These are phyloP conservation scores for Suillus decipiens DNA, from an alignment of 768 basidiomycete genomes.

Conservation along the genomic window DNA sequence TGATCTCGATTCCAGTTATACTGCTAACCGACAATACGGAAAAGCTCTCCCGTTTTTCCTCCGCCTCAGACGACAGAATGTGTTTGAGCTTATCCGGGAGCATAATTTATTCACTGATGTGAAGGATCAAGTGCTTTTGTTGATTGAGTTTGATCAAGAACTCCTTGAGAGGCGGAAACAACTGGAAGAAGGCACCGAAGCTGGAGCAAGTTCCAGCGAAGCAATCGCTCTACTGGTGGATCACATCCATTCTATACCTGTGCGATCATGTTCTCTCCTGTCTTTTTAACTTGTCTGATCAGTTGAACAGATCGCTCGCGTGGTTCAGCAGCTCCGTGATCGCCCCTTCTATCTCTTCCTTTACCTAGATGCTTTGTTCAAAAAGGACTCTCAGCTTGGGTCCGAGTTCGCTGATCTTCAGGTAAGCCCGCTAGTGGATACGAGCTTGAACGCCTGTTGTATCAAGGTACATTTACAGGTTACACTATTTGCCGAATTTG, in stretches of 20 bases:
- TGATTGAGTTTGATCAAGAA: conserved; percentile 95
- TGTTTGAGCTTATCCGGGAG: conserved; percentile 92
- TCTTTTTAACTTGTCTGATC: conserved; percentile 1
- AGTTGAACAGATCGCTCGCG: conserved; percentile 69
- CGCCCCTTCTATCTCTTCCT: conserved; percentile 85
- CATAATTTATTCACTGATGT: conserved; percentile 94
- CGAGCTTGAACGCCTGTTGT: not conserved
- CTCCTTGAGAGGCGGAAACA: conserved; percentile 60
- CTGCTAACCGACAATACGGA: conserved; percentile 86
- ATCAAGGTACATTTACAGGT: conserved; percentile 47
- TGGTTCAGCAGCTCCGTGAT: conserved; percentile 81
- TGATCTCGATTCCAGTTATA: conserved; percentile 56
- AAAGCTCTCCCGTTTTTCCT: conserved; percentile 93
- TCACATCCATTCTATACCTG: conserved; percentile 95
- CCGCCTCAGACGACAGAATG: conserved; percentile 81
- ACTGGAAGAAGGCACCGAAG: conserved; percentile 36
- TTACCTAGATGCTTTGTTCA: conserved; percentile 88
- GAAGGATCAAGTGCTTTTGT: conserved; percentile 86
- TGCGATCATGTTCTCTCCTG: conserved; percentile 37
- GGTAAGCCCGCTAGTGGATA: conserved; percentile 38
- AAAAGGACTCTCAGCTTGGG: conserved; percentile 80
- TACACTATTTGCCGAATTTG: conserved; percentile 89
- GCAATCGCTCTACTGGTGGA: conserved; percentile 89
- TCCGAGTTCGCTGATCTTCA: conserved; percentile 84
- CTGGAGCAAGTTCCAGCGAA: conserved; percentile 55